Conservation (phyloP, 805 yeast species). For the Cyberlindnera mycetangii region DNA sequence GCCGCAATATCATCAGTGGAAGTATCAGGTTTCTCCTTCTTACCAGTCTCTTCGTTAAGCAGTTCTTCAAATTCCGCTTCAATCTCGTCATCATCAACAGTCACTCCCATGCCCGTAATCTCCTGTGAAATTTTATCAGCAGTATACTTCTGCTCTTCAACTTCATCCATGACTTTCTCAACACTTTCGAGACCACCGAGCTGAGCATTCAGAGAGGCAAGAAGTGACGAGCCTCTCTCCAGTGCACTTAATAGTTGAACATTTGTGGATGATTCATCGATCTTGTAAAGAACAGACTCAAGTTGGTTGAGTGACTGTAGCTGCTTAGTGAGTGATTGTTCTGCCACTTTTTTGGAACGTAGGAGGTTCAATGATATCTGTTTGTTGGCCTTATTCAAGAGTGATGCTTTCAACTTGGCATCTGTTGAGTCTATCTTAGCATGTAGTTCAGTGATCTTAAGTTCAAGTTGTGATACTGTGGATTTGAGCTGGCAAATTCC, state of each 20-base stretch:
- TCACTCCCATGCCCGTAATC: constrained; percentile 23
- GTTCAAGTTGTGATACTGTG: constrained; percentile 23
- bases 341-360: constrained; percentile 35
- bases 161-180: constrained; percentile 37
- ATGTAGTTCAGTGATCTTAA: constrained; percentile 23
- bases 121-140: constrained; percentile 38
- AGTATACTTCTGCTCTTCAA: constrained; percentile 36
- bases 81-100: constrained; percentile 27
- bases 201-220: constrained; percentile 37
- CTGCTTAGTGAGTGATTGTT: constrained; percentile 32
- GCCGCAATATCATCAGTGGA: constrained; percentile 21
- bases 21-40: constrained; percentile 3
- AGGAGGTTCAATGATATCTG: constrained; percentile 33
- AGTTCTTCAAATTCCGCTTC: constrained; percentile 37
- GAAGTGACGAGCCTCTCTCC: constrained; percentile 33
- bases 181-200: constrained; percentile 44
- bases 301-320: constrained; percentile 36
- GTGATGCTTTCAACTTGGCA: constrained; percentile 21
- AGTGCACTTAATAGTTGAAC: constrained; percentile 36
- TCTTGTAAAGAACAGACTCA: constrained; percentile 35
- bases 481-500: constrained; percentile 33
- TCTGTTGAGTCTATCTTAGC: constrained; percentile 20
- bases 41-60: constrained; percentile 21
- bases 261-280: constrained; percentile 43
- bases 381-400: constrained; percentile 22